Evolutionary conservation across 2,329 filamentous ascomycete species (phyloP).

Genomic region (Hypoxylon sp.): DNA sequence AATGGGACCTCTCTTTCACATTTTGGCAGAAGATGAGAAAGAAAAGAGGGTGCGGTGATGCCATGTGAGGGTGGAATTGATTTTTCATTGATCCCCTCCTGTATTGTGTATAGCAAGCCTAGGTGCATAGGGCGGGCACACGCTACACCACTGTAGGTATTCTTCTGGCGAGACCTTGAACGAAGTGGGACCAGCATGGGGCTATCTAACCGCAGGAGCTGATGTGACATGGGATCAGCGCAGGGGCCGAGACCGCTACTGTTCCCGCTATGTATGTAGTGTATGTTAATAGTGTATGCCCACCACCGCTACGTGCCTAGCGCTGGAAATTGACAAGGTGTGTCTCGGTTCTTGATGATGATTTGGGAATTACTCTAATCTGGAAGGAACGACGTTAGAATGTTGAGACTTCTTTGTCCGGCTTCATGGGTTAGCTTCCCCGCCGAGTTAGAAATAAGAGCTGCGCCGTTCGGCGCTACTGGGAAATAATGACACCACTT

Average conservation of each 20-base stretch:
- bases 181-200: background rate
- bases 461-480: conserved; percentile 21
- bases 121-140: too few relatives aligned
- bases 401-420: conserved; percentile 15
- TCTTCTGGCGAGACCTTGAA: background rate
- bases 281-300: too few relatives aligned
- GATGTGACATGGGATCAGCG: conserved; percentile 24
- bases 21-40: background rate
- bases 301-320: conserved; percentile 13
- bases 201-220: conserved; percentile 5
- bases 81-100: conserved; percentile 18
- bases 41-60: conserved; percentile 1
- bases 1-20: conserved; percentile 6
- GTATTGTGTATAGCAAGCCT: conserved; percentile 1
- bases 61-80: conserved; percentile 3
- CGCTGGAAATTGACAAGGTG: conserved; percentile 8
- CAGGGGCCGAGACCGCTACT: conserved; percentile 35
- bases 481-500: conserved; percentile 27
- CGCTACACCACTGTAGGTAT: too few relatives aligned
- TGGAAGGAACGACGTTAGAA: conserved; percentile 7
- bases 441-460: conserved; percentile 24
- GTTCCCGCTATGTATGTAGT: background rate
- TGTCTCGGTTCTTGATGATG: conserved; percentile 18
- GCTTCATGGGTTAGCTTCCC: conserved; percentile 18
- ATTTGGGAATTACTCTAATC: conserved; percentile 17